Evolutionary conservation across 2,329 filamentous ascomycete species (phyloP).

Genomic region (Ophiostoma quercus): DNA sequence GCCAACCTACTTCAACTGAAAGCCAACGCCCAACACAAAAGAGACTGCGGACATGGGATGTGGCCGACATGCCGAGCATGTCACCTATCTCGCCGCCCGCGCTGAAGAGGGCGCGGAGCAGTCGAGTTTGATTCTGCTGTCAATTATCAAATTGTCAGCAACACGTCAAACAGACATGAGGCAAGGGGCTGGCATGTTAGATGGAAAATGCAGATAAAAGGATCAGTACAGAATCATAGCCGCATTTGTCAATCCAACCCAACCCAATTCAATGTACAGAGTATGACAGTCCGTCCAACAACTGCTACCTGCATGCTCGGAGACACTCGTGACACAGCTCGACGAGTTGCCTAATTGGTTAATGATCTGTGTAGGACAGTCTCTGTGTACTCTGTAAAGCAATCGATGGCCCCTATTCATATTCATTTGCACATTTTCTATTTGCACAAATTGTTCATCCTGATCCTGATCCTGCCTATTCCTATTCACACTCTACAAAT

Average conservation of each 20-base stretch:
- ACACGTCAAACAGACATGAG: neutral
- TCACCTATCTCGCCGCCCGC: slow-evolving; percentile 26
- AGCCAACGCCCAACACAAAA: neutral
- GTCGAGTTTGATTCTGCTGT: neutral
- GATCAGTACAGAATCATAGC: neutral
- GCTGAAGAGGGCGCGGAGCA: slow-evolving; percentile 22
- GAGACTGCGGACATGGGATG: neutral
- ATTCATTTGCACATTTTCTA: neutral
- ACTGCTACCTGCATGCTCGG: neutral
- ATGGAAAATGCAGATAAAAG: neutral
- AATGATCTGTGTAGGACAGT: neutral
- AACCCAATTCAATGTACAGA: too few relatives aligned
- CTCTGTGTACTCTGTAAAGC: too few relatives aligned
- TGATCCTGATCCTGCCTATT: neutral
- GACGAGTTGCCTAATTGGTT: neutral
- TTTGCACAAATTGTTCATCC: neutral
- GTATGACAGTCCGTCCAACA: neutral
- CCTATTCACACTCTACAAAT: neutral
- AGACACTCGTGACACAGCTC: neutral
- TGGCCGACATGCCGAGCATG: slow-evolving; percentile 5
- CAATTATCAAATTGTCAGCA: neutral
- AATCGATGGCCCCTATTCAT: neutral
- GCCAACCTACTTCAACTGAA: neutral
- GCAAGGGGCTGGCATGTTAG: neutral
- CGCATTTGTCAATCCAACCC: neutral